Conservation (phyloP, 305 asterid genomes). For the Monarda citriodora region DNA sequence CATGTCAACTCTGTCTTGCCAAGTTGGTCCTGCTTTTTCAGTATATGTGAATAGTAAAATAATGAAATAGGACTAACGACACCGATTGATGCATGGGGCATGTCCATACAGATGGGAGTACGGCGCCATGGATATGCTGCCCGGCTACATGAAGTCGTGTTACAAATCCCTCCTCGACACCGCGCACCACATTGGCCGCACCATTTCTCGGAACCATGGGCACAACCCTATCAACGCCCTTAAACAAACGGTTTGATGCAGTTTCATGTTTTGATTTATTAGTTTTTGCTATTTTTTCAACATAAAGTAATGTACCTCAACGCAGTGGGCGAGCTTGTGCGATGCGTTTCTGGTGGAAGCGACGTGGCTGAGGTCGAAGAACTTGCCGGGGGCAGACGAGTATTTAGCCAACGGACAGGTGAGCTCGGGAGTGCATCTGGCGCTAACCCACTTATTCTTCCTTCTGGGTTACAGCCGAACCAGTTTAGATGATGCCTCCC, state of each 20-base stretch:
- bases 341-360: slow-evolving; percentile 51
- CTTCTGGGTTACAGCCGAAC: slow-evolving; percentile 24
- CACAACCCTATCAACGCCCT: slow-evolving; percentile 36
- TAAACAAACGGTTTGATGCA: slow-evolving; percentile 23
- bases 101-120: slow-evolving; percentile 80
- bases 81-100: no score
- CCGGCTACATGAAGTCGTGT: slow-evolving; percentile 54
- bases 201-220: slow-evolving; percentile 31
- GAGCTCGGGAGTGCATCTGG: slow-evolving; percentile 49
- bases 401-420: slow-evolving; percentile 49
- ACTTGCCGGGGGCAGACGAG: slow-evolving; percentile 29
- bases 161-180: slow-evolving; percentile 45
- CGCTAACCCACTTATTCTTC: slow-evolving; percentile 36
- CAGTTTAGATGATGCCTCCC: slow-evolving; percentile 12
- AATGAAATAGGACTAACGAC: no score
- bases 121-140: slow-evolving; percentile 29
- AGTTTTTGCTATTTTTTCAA: no score
- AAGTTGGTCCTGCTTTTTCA: no score
- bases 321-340: slow-evolving; percentile 55
- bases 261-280: no score
- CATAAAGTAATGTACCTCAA: no score
- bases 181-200: slow-evolving; percentile 31
- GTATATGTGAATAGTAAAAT: no score
- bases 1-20: no score
- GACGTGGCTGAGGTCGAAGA: slow-evolving; percentile 37